These are phyloP conservation scores for Amesomyces nigricolor DNA, from an alignment of 2,329 filamentous ascomycete species.

Conservation along the genomic window DNA sequence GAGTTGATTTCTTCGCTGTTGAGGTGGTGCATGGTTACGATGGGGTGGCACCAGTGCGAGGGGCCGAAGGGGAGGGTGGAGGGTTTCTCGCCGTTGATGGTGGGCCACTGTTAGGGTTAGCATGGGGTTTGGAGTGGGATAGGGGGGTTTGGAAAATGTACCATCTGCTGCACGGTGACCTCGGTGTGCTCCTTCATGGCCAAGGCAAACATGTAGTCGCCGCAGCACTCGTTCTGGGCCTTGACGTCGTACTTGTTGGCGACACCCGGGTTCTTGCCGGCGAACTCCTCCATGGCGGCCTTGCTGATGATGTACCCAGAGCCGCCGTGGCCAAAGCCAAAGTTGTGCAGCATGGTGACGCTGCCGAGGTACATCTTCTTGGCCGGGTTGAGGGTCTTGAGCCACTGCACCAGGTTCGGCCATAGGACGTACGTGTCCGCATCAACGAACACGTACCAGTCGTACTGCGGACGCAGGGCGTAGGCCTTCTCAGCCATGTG, in stretches of 20 bases:
- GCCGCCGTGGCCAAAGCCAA: conserved; percentile 51
- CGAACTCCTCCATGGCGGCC: conserved; percentile 45
- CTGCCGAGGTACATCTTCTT: conserved; percentile 48
- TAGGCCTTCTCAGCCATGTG: conserved; percentile 54
- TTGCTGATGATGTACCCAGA: conserved; percentile 50
- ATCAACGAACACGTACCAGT: conserved; percentile 57
- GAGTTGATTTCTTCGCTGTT: conserved; percentile 44
- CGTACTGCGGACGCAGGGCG: conserved; percentile 42
- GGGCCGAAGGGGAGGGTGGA: conserved; percentile 42
- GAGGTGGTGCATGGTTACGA: conserved; percentile 53
- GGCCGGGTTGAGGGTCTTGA: conserved; percentile 38
- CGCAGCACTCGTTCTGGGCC: conserved; percentile 42
- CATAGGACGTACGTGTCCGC: conserved; percentile 54
- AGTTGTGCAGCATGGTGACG: conserved; percentile 37
- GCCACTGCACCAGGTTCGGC: conserved; percentile 46
- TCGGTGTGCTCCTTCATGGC: conserved; percentile 44
- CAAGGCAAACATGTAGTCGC: conserved; percentile 45
- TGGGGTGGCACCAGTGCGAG: conserved; percentile 50
- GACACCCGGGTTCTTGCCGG: conserved; percentile 37
- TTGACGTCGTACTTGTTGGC: conserved; percentile 42
- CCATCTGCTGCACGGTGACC: conserved; percentile 37
- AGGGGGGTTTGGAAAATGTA: too few relatives aligned
- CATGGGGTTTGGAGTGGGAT: background rate
- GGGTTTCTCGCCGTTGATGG: conserved; percentile 52
- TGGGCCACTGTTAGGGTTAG: conserved; percentile 39